phyloP scores from a whole-genome alignment of 345 rosid genomes.

The Populus simonii region DNA sequence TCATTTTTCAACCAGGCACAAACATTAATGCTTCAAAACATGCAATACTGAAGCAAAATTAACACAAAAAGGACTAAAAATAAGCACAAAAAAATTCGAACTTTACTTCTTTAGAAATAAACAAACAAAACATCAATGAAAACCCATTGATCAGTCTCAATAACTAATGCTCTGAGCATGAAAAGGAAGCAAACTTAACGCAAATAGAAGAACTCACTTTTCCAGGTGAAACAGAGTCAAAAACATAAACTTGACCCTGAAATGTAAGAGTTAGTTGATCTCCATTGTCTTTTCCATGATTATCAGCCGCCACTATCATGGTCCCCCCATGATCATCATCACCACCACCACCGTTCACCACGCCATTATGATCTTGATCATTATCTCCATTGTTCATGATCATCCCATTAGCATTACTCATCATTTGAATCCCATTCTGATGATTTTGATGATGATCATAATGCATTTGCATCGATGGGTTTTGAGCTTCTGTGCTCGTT shows the following conservation, averaged over 20 bases:
- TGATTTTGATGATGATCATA: slow-evolving; percentile 32
- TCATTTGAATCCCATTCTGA: slow-evolving; percentile 39
- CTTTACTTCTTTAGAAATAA: no score
- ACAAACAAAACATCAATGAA: no score
- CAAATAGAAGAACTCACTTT: slow-evolving; percentile 1
- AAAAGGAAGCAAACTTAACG: background rate
- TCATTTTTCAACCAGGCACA: no score
- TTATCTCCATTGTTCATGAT: slow-evolving; percentile 36
- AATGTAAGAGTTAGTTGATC: slow-evolving; percentile 24
- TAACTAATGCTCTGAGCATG: background rate
- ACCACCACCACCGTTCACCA: slow-evolving; percentile 31
- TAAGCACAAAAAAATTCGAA: no score
- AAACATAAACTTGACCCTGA: slow-evolving; percentile 27
- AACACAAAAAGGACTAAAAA: no score
- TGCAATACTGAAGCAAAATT: no score
- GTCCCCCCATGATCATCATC: background rate
- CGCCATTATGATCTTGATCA: slow-evolving; percentile 27
- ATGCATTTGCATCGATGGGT: slow-evolving; percentile 28
- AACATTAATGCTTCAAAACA: no score
- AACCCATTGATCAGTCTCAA: background rate
- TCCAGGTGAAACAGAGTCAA: slow-evolving; percentile 15
- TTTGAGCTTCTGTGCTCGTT: slow-evolving; percentile 36
- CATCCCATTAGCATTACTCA: slow-evolving; percentile 40
- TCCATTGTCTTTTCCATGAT: slow-evolving; percentile 7
- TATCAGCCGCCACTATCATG: background rate